A percentile compares a stretch with the other conserved stretches of the same genome.
phyloP scores from a whole-genome alignment of 768 basidiomycete genomes.

The Tylopilus vinaceipallidus region DNA sequence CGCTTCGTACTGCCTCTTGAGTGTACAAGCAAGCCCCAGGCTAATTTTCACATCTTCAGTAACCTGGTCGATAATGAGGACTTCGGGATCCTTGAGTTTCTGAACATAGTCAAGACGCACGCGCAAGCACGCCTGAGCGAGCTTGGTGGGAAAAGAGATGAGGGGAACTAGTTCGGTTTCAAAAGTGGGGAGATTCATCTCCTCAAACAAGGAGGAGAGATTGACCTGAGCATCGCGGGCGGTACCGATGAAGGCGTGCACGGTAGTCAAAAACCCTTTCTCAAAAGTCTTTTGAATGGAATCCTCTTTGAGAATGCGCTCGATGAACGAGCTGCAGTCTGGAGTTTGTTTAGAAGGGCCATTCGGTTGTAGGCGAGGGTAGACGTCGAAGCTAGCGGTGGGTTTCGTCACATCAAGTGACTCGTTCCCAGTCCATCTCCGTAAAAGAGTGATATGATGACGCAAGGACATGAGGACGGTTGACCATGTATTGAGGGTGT shows the following conservation, averaged over 20 bases:
- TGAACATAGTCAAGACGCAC: constrained; percentile 87
- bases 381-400: constrained; percentile 58
- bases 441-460: constrained; percentile 74
- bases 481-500: constrained; percentile 90
- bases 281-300: constrained; percentile 94
- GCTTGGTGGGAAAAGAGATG: constrained; percentile 94
- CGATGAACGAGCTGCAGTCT: constrained; percentile 85
- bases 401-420: constrained; percentile 86
- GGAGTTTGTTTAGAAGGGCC: constrained; percentile 44
- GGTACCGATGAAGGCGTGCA: constrained; percentile 80
- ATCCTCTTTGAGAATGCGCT: constrained; percentile 92
- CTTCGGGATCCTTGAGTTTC: constrained; percentile 84
- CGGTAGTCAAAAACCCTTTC: constrained; percentile 83
- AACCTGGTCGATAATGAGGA: constrained; percentile 92
- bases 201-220: constrained; percentile 68
- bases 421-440: constrained; percentile 93
- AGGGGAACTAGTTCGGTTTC: constrained; percentile 86
- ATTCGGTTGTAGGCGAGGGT: constrained; percentile 29
- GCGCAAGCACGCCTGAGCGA: constrained; percentile 88
- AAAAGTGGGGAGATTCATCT: constrained; percentile 91
- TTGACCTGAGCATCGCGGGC: constrained; percentile 87
- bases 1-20: constrained; percentile 93
- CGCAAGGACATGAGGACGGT: constrained; percentile 86
- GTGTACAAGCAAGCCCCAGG: constrained; percentile 89
- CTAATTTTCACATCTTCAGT: constrained; percentile 89